Evolutionary conservation across 2,329 filamentous ascomycete genomes (phyloP), one percentile per base, ranked within the genome.

Genomic region (Claviceps purpurea): DNA sequence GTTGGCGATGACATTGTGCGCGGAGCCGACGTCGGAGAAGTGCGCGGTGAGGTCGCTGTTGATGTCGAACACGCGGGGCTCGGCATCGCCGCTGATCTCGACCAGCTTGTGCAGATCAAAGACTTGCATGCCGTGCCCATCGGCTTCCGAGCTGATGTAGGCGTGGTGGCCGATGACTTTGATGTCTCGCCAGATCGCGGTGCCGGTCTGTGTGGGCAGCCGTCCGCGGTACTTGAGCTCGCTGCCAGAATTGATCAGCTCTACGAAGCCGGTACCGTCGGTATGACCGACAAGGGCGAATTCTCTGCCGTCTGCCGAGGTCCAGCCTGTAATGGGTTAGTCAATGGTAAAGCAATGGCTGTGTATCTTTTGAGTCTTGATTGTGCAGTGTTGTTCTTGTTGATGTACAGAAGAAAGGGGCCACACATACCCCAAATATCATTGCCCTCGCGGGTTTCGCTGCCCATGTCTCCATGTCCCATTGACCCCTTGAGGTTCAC

Each of bases 71-170:
- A 54, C 59, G 56, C 54, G 58, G 44, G 62, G 68, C 14, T 62
- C 65, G 13, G 67, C 56, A 1, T 73, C 64, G 46, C 76, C 58
- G 24, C n/a, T 26, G 14, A 24, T 16, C 11, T 62, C 62, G 37
- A 73, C 61, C 3, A 79, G 69, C 68, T 65, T 81, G 58, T 68
- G 76, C 70, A 82, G 71, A 60, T 84, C 79, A 57, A 84, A 84
- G 61, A 83, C 75, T 61, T 84, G 80, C 24, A 84, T 70, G 48
- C 76, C 75, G 60, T 83, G 79, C 51, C 66, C 62, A 6, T 57
- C 55, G 0, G 76, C 72, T 56, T 72, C 69, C 43, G 65, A 64
- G 7, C 69, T 69, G 37, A 72, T 69, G 54, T 70, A 64, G 54
- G 59, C 62, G 50, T 61, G 59, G 58, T 67, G 56, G 34, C 59